Conservation (phyloP, 1,139 yeast species). For the Debaryomyces coudertii region DNA sequence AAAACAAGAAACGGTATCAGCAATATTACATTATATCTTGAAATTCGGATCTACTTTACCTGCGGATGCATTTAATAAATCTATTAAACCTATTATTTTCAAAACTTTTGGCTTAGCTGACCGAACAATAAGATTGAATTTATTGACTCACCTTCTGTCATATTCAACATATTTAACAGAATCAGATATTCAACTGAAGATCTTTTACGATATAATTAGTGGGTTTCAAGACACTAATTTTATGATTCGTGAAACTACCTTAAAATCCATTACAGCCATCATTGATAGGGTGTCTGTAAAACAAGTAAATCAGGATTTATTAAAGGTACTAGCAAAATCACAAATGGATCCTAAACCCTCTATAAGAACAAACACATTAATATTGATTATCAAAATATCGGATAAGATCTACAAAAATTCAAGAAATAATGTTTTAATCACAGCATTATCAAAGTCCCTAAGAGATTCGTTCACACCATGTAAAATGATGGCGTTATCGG, state of each 20-base stretch:
- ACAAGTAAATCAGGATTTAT: slow-evolving; percentile 82
- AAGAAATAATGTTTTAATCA: slow-evolving; percentile 72
- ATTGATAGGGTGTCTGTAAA: slow-evolving; percentile 74
- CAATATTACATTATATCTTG: slow-evolving; percentile 50
- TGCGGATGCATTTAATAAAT: slow-evolving; percentile 41
- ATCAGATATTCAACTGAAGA: slow-evolving; percentile 65
- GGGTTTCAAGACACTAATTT: slow-evolving; percentile 89
- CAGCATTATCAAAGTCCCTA: slow-evolving; percentile 84
- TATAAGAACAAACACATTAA: slow-evolving; percentile 83
- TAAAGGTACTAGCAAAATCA: slow-evolving; percentile 81
- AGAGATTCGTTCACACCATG: slow-evolving; percentile 81
- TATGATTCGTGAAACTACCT: slow-evolving; percentile 77
- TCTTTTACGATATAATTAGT: slow-evolving; percentile 67
- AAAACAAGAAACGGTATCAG: slow-evolving; percentile 44
- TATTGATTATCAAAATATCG: slow-evolving; percentile 74
- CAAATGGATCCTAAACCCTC: slow-evolving; percentile 85
- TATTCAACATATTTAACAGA: slow-evolving; percentile 57
- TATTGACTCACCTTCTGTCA: slow-evolving; percentile 65
- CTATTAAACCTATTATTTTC: slow-evolving; percentile 66
- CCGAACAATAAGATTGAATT: slow-evolving; percentile 71
- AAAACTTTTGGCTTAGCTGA: slow-evolving; percentile 69
- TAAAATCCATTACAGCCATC: slow-evolving; percentile 67
- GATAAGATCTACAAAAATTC: slow-evolving; percentile 60
- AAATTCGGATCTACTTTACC: slow-evolving; percentile 47
- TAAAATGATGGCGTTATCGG: slow-evolving; percentile 75